Base-by-base conservation (phyloP, 2,329 filamentous ascomycete genomes). In the Moelleriella libera region DNA sequence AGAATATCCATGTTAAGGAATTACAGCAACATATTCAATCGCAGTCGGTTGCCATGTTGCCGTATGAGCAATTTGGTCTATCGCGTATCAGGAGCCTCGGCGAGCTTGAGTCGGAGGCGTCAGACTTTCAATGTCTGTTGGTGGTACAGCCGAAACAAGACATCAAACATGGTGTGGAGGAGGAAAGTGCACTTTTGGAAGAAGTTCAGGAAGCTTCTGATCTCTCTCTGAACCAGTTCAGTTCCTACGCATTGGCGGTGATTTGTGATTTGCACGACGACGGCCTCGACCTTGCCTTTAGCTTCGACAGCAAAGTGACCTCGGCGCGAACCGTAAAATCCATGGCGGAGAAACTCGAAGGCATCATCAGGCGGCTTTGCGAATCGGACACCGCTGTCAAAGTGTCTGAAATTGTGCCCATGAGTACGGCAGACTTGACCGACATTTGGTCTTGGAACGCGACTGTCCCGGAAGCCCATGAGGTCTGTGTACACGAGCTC, bases 11-110 rank as follows among this genome's bases (percentile, higher is more conserved):
- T 1, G 57, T 70, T 6, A 49, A 53, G 0, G 57, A 69, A 11
- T 72, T 69, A 46, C 57, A 79, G 9, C 56, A 69, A 21, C 53
- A 56, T 1, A 41, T 58, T 0, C 56, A 59, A 21, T 28, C 44
- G 1, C 48, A 53, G 31, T 41, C 42, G 1, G 28, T 48, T 1
- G 48, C 52, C 2, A 50, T 48, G 32, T 42, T 39, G 11, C 34
- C 45, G 32, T 48, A 43, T 21, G 48, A 50, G 6, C 48, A 50
- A 31, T 45, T 39, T 3, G 48, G 48, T 6, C 30, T 50, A 28
- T 47, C 45, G 28, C 12, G 11, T 4, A 48, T 48, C 39, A 44
- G 41, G 28, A 40, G 30, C 28, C 21, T 49, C 4, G 41, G 14
- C 12, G 39, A 28, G 9, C n/a, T 9, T 41, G 41, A 41, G n/a